Evolutionary conservation across 2,329 filamentous ascomycete species (phyloP).

Genomic region (Calonectria honghensis): DNA sequence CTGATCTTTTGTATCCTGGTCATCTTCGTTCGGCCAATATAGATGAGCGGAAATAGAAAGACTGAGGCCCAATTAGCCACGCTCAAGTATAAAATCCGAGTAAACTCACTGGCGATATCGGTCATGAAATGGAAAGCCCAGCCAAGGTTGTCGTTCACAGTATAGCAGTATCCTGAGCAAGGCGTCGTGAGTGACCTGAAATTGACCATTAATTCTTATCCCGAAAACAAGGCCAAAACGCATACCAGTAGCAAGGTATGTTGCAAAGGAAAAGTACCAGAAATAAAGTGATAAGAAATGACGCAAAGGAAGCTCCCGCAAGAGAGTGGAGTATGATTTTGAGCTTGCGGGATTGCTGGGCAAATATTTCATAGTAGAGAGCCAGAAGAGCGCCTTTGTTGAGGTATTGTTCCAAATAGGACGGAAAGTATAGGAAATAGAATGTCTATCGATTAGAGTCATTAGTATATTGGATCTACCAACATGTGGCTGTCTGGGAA

Average conservation of each 20-base stretch:
- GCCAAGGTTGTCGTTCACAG: constrained; percentile 21
- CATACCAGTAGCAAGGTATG: constrained; percentile 9
- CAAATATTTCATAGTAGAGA: constrained; percentile 29
- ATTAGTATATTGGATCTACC: background rate
- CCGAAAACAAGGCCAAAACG: too few relatives aligned
- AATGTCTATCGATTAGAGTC: background rate
- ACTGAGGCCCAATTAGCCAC: background rate
- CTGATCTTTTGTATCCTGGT: constrained; percentile 27
- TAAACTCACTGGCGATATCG: background rate
- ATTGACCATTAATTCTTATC: background rate
- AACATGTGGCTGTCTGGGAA: background rate
- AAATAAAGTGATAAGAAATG: constrained; percentile 4
- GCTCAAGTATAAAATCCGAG: background rate
- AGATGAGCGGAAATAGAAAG: constrained; percentile 20
- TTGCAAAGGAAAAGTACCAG: background rate
- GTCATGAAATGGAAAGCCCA: constrained; percentile 22
- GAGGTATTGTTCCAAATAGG: constrained; percentile 16
- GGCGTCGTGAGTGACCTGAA: constrained; percentile 8
- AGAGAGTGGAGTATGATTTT: background rate
- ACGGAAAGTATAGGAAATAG: constrained; percentile 14
- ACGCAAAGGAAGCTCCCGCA: background rate
- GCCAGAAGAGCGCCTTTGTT: constrained; percentile 23
- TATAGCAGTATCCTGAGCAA: background rate
- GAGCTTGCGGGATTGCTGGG: background rate
- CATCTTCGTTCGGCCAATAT: constrained; percentile 23